phyloP scores from a whole-genome alignment of 176 grass and related monocot genomes.

The Ananas comosus region DNA sequence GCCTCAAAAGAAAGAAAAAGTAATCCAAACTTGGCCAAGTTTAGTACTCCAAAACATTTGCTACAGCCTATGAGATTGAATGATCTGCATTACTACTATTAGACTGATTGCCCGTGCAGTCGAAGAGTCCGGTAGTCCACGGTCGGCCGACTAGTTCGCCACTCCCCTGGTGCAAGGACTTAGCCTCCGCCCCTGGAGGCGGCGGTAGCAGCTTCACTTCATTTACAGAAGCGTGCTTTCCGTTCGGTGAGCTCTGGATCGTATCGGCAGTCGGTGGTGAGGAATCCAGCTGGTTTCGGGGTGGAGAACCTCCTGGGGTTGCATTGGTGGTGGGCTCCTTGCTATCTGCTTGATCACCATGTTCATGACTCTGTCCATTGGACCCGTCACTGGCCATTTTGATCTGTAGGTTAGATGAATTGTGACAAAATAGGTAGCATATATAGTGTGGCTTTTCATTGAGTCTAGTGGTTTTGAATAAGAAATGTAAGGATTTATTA shows the following conservation, averaged over 20 bases:
- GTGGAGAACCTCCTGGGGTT: no score
- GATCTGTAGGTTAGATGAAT: no score
- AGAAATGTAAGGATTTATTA: no score
- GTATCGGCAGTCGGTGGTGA: not conserved
- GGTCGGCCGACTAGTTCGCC: not conserved
- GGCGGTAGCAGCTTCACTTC: not conserved
- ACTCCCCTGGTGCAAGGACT: not conserved
- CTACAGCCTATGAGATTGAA: no score
- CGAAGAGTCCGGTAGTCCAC: conserved; percentile 16
- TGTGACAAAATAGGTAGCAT: no score
- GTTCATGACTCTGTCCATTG: no score
- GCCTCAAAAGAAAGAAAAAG: no score
- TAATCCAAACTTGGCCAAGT: not conserved
- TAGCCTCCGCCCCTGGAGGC: not conserved
- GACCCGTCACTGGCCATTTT: no score
- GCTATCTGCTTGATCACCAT: not conserved
- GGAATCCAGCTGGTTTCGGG: no score
- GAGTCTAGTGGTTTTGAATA: no score
- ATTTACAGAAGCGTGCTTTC: not conserved
- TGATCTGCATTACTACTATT: not conserved
- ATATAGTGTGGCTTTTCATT: no score
- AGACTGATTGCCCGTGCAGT: not conserved
- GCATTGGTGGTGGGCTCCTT: not conserved
- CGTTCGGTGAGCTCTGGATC: not conserved
- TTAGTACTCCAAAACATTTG: not conserved